Evolutionary conservation across 140 eudicot genomes (phyloP).

Genomic region (Oenanthe javanica): DNA sequence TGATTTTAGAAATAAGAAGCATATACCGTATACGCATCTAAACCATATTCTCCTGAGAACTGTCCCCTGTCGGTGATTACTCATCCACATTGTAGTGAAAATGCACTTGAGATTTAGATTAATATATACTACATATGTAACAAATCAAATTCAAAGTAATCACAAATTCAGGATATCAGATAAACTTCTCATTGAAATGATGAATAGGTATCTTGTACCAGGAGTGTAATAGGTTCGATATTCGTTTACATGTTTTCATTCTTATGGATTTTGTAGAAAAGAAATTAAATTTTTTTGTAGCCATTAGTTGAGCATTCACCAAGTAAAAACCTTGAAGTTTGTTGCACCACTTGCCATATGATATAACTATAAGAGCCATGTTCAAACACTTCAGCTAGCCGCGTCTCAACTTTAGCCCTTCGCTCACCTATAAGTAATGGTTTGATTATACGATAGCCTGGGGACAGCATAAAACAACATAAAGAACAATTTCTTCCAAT

Average conservation of each 20-base stretch:
- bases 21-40: background rate
- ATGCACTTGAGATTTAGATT: background rate
- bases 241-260: too few relatives aligned
- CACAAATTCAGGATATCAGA: background rate
- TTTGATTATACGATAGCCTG: background rate
- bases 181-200: background rate
- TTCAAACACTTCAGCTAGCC: constrained; percentile 3
- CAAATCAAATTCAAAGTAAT: background rate
- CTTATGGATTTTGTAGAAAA: background rate
- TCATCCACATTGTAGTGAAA: background rate
- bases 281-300: background rate
- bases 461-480: background rate
- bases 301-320: background rate
- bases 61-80: background rate
- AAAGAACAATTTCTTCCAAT: background rate
- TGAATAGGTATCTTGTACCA: background rate
- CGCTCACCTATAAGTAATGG: background rate
- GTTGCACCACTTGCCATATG: background rate
- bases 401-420: constrained; percentile 9
- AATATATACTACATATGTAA: too few relatives aligned
- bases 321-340: background rate
- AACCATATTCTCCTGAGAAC: background rate
- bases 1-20: background rate
- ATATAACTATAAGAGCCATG: background rate
- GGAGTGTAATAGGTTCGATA: background rate